Conservation (phyloP, 805 yeast species). For the Candida patagonica region DNA sequence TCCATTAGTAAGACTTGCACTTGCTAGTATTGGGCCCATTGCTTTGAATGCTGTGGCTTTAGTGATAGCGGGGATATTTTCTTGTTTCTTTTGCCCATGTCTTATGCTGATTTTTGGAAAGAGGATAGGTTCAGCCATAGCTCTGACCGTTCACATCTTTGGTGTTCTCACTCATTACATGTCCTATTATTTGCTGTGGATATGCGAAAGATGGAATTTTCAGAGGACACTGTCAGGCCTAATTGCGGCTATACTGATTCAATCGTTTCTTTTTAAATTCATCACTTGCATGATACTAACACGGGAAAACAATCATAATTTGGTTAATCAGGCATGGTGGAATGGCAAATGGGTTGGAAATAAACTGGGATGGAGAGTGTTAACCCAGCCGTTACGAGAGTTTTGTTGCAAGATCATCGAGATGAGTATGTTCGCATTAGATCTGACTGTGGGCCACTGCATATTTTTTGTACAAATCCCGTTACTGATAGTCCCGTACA, state of each 20-base stretch:
- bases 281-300: constrained; percentile 44
- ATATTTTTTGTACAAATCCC: constrained; percentile 77
- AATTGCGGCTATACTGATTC: constrained; percentile 46
- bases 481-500: constrained; percentile 61
- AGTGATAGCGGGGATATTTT: constrained; percentile 32
- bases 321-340: constrained; percentile 61
- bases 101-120: constrained; percentile 44
- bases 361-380: constrained; percentile 73
- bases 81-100: constrained; percentile 41
- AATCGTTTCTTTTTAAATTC: constrained; percentile 46
- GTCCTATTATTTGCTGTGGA: constrained; percentile 55
- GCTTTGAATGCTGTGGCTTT: constrained; percentile 18
- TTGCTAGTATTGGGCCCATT: constrained; percentile 26
- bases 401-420: constrained; percentile 78
- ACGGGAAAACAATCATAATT: constrained; percentile 49
- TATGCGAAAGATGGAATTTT: constrained; percentile 59
- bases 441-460: constrained; percentile 76
- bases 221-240: constrained; percentile 52
- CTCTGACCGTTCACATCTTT: constrained; percentile 45
- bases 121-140: constrained; percentile 40
- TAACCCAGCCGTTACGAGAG: constrained; percentile 81
- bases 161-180: constrained; percentile 45
- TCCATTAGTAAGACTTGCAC: constrained; percentile 44
- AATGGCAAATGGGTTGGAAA: constrained; percentile 39
- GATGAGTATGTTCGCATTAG: constrained; percentile 83